Base-by-base conservation (phyloP, 1,284 basidiomycete genomes). In the Sutorius eximius region DNA sequence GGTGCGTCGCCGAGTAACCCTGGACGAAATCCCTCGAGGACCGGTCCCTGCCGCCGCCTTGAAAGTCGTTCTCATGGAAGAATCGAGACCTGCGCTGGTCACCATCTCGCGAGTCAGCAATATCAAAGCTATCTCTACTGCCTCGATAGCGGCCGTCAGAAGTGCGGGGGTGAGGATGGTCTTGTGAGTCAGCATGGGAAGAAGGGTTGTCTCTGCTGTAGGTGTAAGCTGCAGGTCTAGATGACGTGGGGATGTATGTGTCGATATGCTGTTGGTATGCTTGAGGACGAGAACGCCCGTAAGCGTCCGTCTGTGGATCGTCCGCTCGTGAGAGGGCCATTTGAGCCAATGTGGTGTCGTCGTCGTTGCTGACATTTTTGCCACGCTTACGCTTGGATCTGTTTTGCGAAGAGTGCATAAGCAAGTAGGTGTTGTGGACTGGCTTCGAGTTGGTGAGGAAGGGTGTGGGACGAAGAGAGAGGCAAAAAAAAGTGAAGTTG, bases 71-170 rank as follows among this genome's bases (percentile, higher is more conserved):
- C 45, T 77, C 75, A 49, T 73, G 71, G 41, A 59, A 61, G 18
- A 63, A 55, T n/a, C 73, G 74, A 58, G 72, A 60, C 55, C 73
- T 65, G 74, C 82, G 82, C 18, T 73, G 70, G 56, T 77, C 77
- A 34, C 71, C 63, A 46, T 77, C 77, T 58, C 77, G 75, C 44
- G 76, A 66, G 53, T 76, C 73, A 46, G 66, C 52, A 22, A 68
- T 62, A 53, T 81, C 79, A 62, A 80, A 78, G 55, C 75, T 78
- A 56, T 81, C 81, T 67, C 80, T 78, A 53, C 80, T 73, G 52
- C 71, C 65, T 47, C 76, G 79, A 70, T 75, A 71, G 66, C 82
- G 80, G 20, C 67, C 66, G 59, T 83, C 82, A 59, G 76, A 73
- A 36, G 70, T 49, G 53, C 73, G 70, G 34, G 71, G 65, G 61